Percentiles rank a stretch among this genome's conserved stretches.
phyloP scores from a whole-genome alignment of 768 basidiomycete genomes.

The Gymnopilus dilepis region DNA sequence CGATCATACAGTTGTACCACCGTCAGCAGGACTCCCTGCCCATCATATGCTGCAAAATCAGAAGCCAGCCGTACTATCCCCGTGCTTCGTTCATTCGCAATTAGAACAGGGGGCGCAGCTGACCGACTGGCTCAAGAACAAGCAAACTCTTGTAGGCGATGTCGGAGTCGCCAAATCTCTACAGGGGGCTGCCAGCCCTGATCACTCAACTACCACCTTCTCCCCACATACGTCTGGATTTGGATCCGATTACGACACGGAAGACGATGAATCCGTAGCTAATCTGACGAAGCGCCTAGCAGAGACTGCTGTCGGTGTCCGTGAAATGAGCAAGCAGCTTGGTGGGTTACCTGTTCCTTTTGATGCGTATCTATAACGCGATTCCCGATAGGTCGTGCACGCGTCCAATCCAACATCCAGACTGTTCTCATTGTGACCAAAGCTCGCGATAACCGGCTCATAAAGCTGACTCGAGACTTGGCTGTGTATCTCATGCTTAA shows the following conservation, averaged over 20 bases:
- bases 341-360: constrained; percentile 54
- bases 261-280: constrained; percentile 68
- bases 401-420: constrained; percentile 91
- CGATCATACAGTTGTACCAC: constrained; percentile 26
- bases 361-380: constrained; percentile 8
- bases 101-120: constrained; percentile 84
- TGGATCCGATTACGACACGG: constrained; percentile 34
- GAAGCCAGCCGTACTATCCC: constrained; percentile 62
- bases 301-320: constrained; percentile 94
- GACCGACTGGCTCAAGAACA: constrained; percentile 70
- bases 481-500: constrained; percentile 96
- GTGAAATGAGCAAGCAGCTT: constrained; percentile 99
- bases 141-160: constrained; percentile 45
- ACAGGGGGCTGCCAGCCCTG: constrained; percentile 33
- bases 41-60: constrained; percentile 29
- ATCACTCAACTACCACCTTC: constrained; percentile 19
- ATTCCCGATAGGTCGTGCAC: constrained; percentile 74
- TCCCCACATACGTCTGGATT: constrained; percentile 19
- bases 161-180: constrained; percentile 59
- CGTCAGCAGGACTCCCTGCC: constrained; percentile 18
- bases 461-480: constrained; percentile 91
- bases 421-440: constrained; percentile 96
- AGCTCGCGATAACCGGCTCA: constrained; percentile 95
- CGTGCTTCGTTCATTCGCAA: constrained; percentile 93
- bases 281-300: constrained; percentile 92